A percentile compares a stretch with the other conserved stretches of the same genome.
Evolutionary conservation across 2,329 filamentous ascomycete genomes (phyloP).

Genomic region (Aspergillus unguis): DNA sequence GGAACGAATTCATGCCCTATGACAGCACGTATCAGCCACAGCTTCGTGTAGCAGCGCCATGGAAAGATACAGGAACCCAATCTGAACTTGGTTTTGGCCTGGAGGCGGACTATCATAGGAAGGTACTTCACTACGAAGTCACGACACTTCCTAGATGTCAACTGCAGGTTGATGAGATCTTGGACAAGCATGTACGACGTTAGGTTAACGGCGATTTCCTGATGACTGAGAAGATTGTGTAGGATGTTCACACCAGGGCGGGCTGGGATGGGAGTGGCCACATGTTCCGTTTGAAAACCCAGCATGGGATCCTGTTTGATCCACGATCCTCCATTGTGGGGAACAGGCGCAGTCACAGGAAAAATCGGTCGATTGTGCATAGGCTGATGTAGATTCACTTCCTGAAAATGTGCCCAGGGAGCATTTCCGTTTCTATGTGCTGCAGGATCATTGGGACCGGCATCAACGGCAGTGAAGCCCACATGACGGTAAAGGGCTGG

Average conservation of each 20-base stretch:
- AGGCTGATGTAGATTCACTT: too few relatives aligned
- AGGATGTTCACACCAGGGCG: conserved; percentile 10
- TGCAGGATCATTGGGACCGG: too few relatives aligned
- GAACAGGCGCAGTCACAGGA: too few relatives aligned
- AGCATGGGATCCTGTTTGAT: too few relatives aligned
- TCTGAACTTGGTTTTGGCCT: conserved; percentile 24
- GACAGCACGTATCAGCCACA: conserved; percentile 41
- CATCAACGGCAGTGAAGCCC: too few relatives aligned
- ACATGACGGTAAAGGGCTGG: too few relatives aligned
- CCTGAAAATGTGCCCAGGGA: too few relatives aligned
- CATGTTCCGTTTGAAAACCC: too few relatives aligned
- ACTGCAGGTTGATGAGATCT: conserved; percentile 63
- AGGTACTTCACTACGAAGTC: conserved; percentile 58
- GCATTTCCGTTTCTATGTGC: too few relatives aligned
- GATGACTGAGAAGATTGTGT: conserved; percentile 12
- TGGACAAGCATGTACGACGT: conserved; percentile 52
- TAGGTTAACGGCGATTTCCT: conserved; percentile 56
- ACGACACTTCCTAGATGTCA: conserved; percentile 62
- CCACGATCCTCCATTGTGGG: too few relatives aligned
- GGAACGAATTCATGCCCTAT: neutral
- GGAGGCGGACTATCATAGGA: conserved; percentile 56
- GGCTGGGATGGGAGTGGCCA: too few relatives aligned
- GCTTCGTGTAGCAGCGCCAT: conserved; percentile 56
- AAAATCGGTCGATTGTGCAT: too few relatives aligned
- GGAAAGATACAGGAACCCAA: conserved; percentile 48